phyloP scores from a whole-genome alignment of 495 filamentous ascomycete genomes.

The Astrothelium macrocarpum region DNA sequence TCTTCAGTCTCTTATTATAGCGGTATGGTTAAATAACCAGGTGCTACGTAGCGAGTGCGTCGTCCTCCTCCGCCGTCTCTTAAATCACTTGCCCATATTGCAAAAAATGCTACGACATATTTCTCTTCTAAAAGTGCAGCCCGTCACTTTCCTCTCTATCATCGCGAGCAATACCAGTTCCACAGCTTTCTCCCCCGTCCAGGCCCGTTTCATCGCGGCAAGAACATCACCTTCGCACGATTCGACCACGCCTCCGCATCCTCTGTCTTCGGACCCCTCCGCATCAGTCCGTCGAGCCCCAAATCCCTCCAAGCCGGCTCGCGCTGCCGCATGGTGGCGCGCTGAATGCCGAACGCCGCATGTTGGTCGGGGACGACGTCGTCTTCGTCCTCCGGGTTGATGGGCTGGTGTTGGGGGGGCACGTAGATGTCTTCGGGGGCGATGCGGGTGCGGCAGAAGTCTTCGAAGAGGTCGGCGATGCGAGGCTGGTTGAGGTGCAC shows the following conservation, averaged over 20 bases:
- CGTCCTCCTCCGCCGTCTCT: no score
- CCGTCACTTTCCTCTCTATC: background rate
- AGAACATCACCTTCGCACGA: background rate
- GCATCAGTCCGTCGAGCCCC: slow-evolving; percentile 63
- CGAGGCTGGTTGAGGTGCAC: slow-evolving; percentile 74
- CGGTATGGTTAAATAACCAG: no score
- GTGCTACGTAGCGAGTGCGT: no score
- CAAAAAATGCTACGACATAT: no score
- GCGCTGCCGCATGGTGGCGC: slow-evolving; percentile 62
- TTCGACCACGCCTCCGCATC: background rate
- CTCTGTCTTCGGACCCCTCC: slow-evolving; percentile 39
- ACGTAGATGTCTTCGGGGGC: slow-evolving; percentile 66
- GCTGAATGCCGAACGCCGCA: slow-evolving; percentile 87
- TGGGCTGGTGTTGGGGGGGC: slow-evolving; percentile 75
- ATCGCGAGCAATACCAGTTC: no score
- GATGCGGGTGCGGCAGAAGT: slow-evolving; percentile 28
- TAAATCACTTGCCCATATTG: no score
- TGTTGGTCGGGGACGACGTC: slow-evolving; percentile 95
- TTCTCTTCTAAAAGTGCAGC: no score
- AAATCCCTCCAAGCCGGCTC: slow-evolving; percentile 83
- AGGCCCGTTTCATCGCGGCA: background rate
- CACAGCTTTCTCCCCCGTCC: no score
- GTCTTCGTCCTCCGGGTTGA: slow-evolving; percentile 96
- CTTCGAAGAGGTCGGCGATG: slow-evolving; percentile 87
- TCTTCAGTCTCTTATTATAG: no score